A percentile compares a stretch with the other conserved stretches of the same genome.
Evolutionary conservation across 1,139 yeast genomes (phyloP).

Genomic region (Candida frijolesensis): DNA sequence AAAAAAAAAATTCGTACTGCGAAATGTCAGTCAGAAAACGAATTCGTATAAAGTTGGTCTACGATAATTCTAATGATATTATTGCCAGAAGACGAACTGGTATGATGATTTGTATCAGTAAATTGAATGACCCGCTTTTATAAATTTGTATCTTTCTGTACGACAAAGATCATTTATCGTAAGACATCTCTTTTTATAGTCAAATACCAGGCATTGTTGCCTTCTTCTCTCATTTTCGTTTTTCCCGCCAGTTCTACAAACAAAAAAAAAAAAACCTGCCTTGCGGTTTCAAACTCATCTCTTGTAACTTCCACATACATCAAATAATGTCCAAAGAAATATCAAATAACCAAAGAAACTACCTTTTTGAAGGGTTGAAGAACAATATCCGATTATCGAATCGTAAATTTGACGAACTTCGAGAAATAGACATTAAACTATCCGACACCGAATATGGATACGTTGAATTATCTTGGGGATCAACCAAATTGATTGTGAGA

Average conservation of each 20-base stretch:
- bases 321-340: slow-evolving; percentile 35
- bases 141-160: no score
- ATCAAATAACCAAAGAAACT: slow-evolving; percentile 66
- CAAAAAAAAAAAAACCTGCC: background rate
- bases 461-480: slow-evolving; percentile 76
- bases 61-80: background rate
- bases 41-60: no score
- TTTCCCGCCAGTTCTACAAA: background rate
- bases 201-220: background rate
- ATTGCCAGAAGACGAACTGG: no score
- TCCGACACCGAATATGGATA: slow-evolving; percentile 75
- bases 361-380: slow-evolving; percentile 62
- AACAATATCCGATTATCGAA: slow-evolving; percentile 70
- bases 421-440: slow-evolving; percentile 63
- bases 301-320: background rate
- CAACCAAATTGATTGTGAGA: slow-evolving; percentile 72
- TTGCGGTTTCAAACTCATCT: background rate
- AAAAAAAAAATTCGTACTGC: background rate
- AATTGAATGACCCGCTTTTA: no score
- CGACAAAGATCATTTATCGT: no score
- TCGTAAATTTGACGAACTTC: slow-evolving; percentile 60
- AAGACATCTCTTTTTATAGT: no score
- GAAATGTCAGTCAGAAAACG: background rate
- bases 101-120: no score
- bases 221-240: background rate